Evolutionary conservation across 2,329 filamentous ascomycete genomes (phyloP).

Genomic region (Alternaria brassicicola): DNA sequence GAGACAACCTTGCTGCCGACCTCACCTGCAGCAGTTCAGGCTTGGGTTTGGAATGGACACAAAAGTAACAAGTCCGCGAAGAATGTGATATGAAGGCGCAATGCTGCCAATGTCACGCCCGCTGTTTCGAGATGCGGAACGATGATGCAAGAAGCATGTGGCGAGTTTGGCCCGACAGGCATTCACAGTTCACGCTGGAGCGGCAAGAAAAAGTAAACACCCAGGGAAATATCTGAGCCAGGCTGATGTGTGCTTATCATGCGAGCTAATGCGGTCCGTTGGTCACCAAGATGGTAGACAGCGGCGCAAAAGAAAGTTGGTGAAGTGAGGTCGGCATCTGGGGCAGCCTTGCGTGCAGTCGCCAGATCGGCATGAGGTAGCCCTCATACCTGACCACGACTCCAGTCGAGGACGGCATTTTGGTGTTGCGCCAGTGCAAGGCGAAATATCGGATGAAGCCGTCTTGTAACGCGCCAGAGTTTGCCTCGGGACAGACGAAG

Average conservation of each 20-base stretch:
- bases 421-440: neutral
- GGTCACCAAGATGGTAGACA: neutral
- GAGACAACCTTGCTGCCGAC: constrained; percentile 29
- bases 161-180: neutral
- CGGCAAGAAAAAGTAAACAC: neutral
- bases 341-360: constrained; percentile 5
- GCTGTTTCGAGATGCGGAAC: neutral
- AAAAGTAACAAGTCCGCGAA: neutral
- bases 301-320: constrained; percentile 6
- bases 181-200: constrained; percentile 3
- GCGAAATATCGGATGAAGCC: neutral
- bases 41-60: neutral
- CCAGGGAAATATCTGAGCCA: neutral
- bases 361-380: constrained; percentile 13
- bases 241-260: neutral
- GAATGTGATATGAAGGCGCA: neutral
- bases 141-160: neutral
- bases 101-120: neutral
- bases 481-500: neutral
- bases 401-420: neutral
- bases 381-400: constrained; percentile 8
- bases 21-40: constrained; percentile 18
- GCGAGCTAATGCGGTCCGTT: neutral
- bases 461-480: neutral
- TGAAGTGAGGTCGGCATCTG: constrained; percentile 1